These are phyloP conservation scores for Anthracocystis walkeri DNA, from an alignment of 1,284 basidiomycete genomes.

Conservation along the genomic window DNA sequence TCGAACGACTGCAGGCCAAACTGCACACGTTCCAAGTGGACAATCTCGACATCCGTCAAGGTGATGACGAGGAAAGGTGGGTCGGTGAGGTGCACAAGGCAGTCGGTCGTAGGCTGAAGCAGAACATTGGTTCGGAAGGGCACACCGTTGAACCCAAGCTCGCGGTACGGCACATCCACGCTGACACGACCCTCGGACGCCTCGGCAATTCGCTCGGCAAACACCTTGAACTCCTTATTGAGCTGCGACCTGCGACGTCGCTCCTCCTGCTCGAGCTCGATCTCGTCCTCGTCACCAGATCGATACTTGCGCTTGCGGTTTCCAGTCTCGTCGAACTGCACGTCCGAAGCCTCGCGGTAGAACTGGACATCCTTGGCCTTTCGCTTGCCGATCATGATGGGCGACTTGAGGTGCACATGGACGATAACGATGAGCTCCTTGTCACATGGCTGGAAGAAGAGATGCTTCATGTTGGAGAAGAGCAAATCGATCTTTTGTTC, in stretches of 20 bases:
- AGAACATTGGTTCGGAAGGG: constrained; percentile 95
- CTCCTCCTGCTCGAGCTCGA: constrained; percentile 98
- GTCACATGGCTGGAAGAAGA: constrained; percentile 99
- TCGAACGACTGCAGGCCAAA: constrained; percentile 98
- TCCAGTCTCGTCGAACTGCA: constrained; percentile 98
- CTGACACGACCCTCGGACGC: constrained; percentile 84
- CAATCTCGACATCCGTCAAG: constrained; percentile 92
- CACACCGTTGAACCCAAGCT: constrained; percentile 96
- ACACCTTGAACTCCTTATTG: constrained; percentile 94
- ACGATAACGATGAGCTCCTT: constrained; percentile 94
- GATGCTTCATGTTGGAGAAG: constrained; percentile 97
- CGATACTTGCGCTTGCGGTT: constrained; percentile 96
- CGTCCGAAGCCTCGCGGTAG: constrained; percentile 96
- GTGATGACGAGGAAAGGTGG: constrained; percentile 97
- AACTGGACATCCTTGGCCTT: constrained; percentile 99
- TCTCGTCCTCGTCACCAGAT: constrained; percentile 98
- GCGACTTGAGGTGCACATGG: constrained; percentile 91
- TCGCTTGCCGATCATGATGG: constrained; percentile 99
- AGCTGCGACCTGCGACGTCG: constrained; percentile 86
- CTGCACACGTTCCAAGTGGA: constrained; percentile 95
- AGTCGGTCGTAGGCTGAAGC: constrained; percentile 95
- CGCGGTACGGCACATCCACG: constrained; percentile 95
- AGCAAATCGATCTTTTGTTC: constrained; percentile 74
- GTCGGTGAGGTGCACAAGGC: constrained; percentile 93
- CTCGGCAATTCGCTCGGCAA: constrained; percentile 92